phyloP scores from a whole-genome alignment of 306 rosid genomes.

The Trichosanthes truncata region DNA sequence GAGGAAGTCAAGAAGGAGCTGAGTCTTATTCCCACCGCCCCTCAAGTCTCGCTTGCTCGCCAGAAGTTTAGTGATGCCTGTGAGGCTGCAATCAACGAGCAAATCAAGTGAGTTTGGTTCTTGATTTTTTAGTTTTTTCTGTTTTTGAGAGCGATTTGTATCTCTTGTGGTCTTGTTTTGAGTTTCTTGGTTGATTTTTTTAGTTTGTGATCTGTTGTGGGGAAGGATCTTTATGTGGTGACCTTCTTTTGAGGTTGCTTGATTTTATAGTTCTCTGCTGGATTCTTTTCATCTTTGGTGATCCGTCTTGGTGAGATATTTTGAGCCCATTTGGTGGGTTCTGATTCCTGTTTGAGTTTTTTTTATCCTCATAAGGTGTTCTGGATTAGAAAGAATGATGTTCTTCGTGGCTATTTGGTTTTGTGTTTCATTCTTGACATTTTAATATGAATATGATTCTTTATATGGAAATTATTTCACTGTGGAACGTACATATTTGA shows the following conservation, averaged over 20 bases:
- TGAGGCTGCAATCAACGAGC: conserved; percentile 86
- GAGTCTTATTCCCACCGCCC: conserved; percentile 64
- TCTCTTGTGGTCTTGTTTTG: neutral
- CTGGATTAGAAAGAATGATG: neutral
- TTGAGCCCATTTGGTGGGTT: no score
- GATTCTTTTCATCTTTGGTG: neutral
- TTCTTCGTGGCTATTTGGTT: no score
- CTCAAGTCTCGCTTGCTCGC: conserved; percentile 75
- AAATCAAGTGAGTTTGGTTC: conserved; percentile 57
- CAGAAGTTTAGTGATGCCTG: conserved; percentile 40
- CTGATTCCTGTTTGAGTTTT: no score
- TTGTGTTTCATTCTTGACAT: neutral
- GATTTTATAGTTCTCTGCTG: neutral
- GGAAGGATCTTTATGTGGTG: neutral
- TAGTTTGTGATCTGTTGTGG: neutral
- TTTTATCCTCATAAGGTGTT: neutral
- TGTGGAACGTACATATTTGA: neutral
- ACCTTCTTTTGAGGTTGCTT: neutral
- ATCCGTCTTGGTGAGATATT: neutral
- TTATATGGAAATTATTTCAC: neutral
- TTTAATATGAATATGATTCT: neutral
- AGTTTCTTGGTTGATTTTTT: neutral
- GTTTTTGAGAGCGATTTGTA: neutral
- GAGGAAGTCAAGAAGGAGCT: conserved; percentile 93
- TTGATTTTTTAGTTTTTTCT: neutral